Percentiles rank a stretch among this genome's conserved stretches.
phyloP scores from a whole-genome alignment of 345 rosid genomes.

The Eucalyptus camaldulensis region DNA sequence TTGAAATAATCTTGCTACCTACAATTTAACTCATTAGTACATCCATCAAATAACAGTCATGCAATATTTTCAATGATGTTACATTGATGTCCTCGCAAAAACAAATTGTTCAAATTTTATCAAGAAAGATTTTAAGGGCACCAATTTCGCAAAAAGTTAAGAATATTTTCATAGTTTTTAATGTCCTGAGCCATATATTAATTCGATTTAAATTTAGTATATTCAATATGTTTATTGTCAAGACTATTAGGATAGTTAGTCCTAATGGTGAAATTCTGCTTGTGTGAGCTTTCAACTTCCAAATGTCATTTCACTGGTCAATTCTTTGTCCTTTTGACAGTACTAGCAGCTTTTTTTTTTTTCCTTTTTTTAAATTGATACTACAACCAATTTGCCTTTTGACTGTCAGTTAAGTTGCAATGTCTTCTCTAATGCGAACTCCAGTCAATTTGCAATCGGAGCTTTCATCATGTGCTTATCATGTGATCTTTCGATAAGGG shows the following conservation, averaged over 20 bases:
- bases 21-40: neutral
- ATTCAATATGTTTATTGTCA: neutral
- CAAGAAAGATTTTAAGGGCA: neutral
- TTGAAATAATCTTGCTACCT: neutral
- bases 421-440: too few species aligned
- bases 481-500: too few species aligned
- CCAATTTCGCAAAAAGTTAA: too few species aligned
- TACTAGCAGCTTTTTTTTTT: too few species aligned
- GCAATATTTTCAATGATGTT: neutral
- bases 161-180: neutral
- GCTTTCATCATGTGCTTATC: too few species aligned
- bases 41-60: fast-evolving
- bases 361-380: too few species aligned
- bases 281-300: neutral
- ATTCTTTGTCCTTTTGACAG: too few species aligned
- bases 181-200: neutral
- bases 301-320: neutral
- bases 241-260: neutral
- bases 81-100: neutral
- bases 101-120: too few species aligned
- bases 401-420: too few species aligned
- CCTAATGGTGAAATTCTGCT: neutral
- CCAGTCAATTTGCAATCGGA: too few species aligned
- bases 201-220: neutral
- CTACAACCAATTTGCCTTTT: too few species aligned